These are phyloP conservation scores for Basipetospora chlamydospora DNA, from an alignment of 2,329 filamentous ascomycete species.

Conservation along the genomic window DNA sequence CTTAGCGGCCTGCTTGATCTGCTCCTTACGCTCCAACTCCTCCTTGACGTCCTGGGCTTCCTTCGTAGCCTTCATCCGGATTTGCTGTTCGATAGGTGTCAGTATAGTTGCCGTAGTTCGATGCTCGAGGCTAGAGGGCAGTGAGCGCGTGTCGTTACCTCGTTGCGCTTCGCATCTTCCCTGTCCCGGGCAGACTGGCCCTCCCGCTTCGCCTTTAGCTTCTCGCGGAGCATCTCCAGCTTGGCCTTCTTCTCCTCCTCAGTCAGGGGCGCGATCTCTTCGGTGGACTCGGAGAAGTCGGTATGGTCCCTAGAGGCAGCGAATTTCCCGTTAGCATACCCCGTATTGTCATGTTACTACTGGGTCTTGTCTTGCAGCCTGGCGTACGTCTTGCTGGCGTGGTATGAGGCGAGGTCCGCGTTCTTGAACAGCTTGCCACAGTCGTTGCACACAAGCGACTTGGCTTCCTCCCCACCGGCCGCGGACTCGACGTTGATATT, in stretches of 20 bases:
- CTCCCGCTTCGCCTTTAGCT: constrained; percentile 58
- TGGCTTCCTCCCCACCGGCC: constrained; percentile 50
- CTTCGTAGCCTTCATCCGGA: constrained; percentile 74
- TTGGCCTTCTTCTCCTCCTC: constrained; percentile 80
- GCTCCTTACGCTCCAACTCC: constrained; percentile 73
- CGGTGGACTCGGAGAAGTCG: constrained; percentile 85
- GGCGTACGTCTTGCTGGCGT: constrained; percentile 71
- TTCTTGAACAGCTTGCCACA: constrained; percentile 85
- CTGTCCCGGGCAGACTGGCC: constrained; percentile 58
- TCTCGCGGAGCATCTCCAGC: constrained; percentile 59
- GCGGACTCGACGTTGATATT: constrained; percentile 50
- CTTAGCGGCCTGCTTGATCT: constrained; percentile 75
- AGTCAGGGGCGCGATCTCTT: constrained; percentile 80
- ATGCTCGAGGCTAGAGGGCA: too few species aligned
- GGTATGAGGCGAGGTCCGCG: constrained; percentile 70
- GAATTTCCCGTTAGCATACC: background rate
- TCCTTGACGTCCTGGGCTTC: constrained; percentile 85
- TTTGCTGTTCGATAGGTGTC: constrained; percentile 42
- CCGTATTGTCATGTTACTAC: too few species aligned
- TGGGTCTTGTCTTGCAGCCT: too few species aligned
- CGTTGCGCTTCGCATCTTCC: constrained; percentile 70
- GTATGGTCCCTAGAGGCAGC: constrained; percentile 52
- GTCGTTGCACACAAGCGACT: constrained; percentile 83
- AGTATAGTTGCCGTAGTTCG: too few species aligned
- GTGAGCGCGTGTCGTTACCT: constrained; percentile 34